phyloP scores from a whole-genome alignment of 345 rosid genomes.

The Kernera saxatilis region DNA sequence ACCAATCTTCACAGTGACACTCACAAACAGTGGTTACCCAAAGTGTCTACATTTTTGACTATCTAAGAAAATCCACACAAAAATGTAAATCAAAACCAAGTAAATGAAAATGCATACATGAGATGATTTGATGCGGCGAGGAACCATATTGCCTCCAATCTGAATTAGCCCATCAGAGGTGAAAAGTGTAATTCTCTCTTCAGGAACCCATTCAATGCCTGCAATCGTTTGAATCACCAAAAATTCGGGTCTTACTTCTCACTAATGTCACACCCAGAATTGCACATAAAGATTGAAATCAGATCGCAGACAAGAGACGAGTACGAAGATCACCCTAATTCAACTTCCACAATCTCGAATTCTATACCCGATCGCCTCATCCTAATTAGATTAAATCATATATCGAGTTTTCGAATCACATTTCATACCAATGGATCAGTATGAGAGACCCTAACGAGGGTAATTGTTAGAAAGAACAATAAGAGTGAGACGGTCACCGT shows the following conservation, averaged over 20 bases:
- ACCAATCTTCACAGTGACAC: not conserved
- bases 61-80: not conserved
- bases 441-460: not conserved
- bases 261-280: not conserved
- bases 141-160: constrained; percentile 86
- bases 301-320: not conserved
- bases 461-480: not conserved
- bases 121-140: constrained; percentile 51
- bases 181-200: constrained; percentile 77
- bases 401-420: not conserved
- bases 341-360: not conserved
- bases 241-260: not conserved
- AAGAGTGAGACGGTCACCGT: constrained; percentile 26
- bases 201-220: constrained; percentile 71
- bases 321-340: not conserved
- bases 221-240: not conserved
- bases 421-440: not conserved
- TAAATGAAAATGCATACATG: constrained; percentile 39
- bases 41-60: not conserved
- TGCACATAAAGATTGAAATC: not conserved
- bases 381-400: not conserved
- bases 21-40: not conserved
- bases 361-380: not conserved
- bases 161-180: constrained; percentile 82
- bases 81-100: not conserved